Evolutionary conservation across 139 green algal genomes (phyloP).

Genomic region (Picochlorum sp.): DNA sequence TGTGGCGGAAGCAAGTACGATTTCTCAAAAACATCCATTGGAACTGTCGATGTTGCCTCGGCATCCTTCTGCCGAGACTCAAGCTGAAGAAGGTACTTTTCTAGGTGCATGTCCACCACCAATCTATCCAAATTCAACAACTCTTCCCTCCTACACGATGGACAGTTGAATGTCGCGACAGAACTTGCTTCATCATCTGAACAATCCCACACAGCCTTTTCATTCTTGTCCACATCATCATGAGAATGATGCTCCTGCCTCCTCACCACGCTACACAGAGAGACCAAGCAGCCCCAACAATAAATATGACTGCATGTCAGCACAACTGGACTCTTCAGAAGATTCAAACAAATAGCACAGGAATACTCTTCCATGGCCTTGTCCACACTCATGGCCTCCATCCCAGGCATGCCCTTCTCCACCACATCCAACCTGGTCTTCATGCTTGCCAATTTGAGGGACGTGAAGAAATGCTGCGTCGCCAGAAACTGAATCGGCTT

Average conservation of each 20-base stretch:
- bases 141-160: conserved; percentile 58
- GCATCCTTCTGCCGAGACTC: conserved; percentile 2
- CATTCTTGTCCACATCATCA: not conserved
- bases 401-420: conserved; percentile 1
- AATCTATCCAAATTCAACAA: conserved; percentile 66
- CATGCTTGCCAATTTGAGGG: conserved; percentile 51
- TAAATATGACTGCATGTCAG: conserved; percentile 80
- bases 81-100: conserved; percentile 53
- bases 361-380: conserved; percentile 38
- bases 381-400: not conserved
- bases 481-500: conserved; percentile 52
- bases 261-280: conserved; percentile 14
- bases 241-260: not conserved
- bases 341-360: conserved; percentile 74
- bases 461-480: conserved; percentile 72
- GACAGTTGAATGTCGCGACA: conserved; percentile 53
- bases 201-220: conserved; percentile 6
- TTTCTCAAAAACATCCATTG: not conserved
- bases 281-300: conserved; percentile 77
- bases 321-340: conserved; percentile 67
- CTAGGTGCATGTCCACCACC: conserved; percentile 58
- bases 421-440: conserved; percentile 59
- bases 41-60: not conserved
- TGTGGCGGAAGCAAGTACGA: conserved; percentile 33
- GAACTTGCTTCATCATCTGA: conserved; percentile 14